Evolutionary conservation across 2,329 filamentous ascomycete genomes (phyloP), one percentile per base, ranked within the genome.

Genomic region (Cadophora sp.): DNA sequence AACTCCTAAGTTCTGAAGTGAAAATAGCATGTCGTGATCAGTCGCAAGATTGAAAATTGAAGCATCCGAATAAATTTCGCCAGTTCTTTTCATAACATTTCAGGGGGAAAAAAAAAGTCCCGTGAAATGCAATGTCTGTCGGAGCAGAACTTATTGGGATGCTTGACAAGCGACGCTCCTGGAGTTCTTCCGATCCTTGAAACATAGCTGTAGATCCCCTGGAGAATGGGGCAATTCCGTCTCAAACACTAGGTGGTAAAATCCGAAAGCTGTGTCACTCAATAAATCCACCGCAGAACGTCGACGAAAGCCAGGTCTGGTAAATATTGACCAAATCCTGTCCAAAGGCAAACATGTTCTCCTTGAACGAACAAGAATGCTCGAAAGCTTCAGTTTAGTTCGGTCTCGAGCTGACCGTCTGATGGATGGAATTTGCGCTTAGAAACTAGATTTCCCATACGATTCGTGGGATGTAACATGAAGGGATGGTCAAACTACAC

Each of bases 401-500:
- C 43, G 19, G 43, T 48, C 26, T 29, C 16, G 24, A 19, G 27
- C 27, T 37, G 29, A 37, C 3, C 8, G 34, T 59, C 31, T 16
- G 34, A 59, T 59, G 6, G 29, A 31, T 62, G 58, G 64, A 37
- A 27, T 29, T 55, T 48, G 22, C 34, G 43, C 61, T 34, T 53
- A 27, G 61, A 34, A 46, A n/a, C 37, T 27, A 40, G n/a, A 46
- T 31, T 63, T 53, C 29, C 61, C 61, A 53, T 43, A 48, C 37
- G 66, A 64, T 27, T 64, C 40, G 46, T 64, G 66, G 53, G 53
- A 48, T 65, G 62, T 62, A 53, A 61, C 58, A 62, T 58, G 58
- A 65, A 29, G 22, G 43, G 58, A 62, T 59, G 34, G 61, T 65
- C 66, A 68, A 68, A 68, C 62, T 62, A 5, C 58, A 58, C 59